These are phyloP conservation scores for Cordyceps cicadae DNA, from an alignment of 2,329 filamentous ascomycete genomes.

Conservation along the genomic window DNA sequence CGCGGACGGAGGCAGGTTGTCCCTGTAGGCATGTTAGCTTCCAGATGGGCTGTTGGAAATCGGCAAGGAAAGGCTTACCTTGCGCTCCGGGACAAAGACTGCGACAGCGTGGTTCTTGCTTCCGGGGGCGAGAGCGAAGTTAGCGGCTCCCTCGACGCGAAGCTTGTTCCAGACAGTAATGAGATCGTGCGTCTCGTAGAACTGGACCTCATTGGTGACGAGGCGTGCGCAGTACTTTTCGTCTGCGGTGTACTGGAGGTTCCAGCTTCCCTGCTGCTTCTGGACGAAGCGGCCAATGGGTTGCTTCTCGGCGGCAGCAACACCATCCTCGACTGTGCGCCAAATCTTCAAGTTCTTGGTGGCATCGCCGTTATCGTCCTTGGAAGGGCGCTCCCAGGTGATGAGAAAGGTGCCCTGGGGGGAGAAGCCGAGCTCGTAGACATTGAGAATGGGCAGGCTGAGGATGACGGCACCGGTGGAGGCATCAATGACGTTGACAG, in stretches of 20 bases:
- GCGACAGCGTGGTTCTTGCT: conserved; percentile 79
- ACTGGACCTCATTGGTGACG: conserved; percentile 96
- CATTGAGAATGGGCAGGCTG: conserved; percentile 68
- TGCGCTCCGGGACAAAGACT: conserved; percentile 90
- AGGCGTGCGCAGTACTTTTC: conserved; percentile 87
- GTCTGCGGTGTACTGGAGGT: conserved; percentile 90
- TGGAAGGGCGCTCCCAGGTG: conserved; percentile 89
- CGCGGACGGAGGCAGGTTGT: conserved; percentile 86
- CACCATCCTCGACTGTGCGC: conserved; percentile 66
- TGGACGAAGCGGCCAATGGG: conserved; percentile 88
- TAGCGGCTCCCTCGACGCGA: conserved; percentile 78
- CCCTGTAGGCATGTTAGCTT: conserved; percentile 46
- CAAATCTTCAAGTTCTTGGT: conserved; percentile 97
- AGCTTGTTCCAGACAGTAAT: conserved; percentile 91
- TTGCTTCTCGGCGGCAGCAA: conserved; percentile 55
- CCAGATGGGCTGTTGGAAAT: neutral
- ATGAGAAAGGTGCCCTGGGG: conserved; percentile 87
- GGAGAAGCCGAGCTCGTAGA: conserved; percentile 93
- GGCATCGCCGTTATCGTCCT: conserved; percentile 89
- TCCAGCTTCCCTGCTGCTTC: conserved; percentile 93
- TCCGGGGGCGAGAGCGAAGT: conserved; percentile 85
- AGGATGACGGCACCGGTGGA: conserved; percentile 66
- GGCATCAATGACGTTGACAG: conserved; percentile 77
- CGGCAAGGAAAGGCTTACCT: conserved; percentile 46
- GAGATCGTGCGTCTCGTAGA: conserved; percentile 84